Percentiles rank a stretch among this genome's conserved stretches.
phyloP scores from a whole-genome alignment of 2,329 filamentous ascomycete species.

The Scedosporium minutisporum region DNA sequence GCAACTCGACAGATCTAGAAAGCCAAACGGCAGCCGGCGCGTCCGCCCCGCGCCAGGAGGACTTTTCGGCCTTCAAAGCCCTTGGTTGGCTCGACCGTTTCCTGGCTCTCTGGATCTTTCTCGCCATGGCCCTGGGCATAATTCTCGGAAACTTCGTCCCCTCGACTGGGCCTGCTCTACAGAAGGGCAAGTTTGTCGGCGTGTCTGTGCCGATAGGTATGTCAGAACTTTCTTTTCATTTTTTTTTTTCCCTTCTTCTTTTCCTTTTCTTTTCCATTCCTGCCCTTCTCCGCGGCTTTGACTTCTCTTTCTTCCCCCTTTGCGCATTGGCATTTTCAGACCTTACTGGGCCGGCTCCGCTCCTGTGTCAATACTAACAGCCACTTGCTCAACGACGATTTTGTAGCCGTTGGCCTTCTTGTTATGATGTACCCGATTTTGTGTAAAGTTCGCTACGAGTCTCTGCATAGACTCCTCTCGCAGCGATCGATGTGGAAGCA shows the following conservation, averaged over 20 bases:
- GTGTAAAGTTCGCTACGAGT: constrained; percentile 76
- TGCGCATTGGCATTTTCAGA: too few species aligned
- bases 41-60: too few species aligned
- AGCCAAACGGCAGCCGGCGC: too few species aligned
- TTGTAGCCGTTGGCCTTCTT: constrained; percentile 63
- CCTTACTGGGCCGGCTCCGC: too few species aligned
- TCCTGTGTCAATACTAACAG: too few species aligned
- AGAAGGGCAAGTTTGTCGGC: constrained; percentile 63
- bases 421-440: constrained; percentile 95
- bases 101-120: constrained; percentile 63
- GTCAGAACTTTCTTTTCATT: neutral
- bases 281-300: too few species aligned
- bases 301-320: too few species aligned
- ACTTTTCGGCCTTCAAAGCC: constrained; percentile 22
- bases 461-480: constrained; percentile 56
- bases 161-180: constrained; percentile 48
- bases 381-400: neutral
- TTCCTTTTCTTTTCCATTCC: too few species aligned
- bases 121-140: constrained; percentile 69
- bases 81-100: constrained; percentile 53
- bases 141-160: constrained; percentile 68
- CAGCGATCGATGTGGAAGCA: constrained; percentile 63
- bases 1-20: too few species aligned
- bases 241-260: too few species aligned
- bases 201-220: constrained; percentile 57